phyloP scores from a whole-genome alignment of 495 filamentous ascomycete species.

The Aspergillus kassunensis region DNA sequence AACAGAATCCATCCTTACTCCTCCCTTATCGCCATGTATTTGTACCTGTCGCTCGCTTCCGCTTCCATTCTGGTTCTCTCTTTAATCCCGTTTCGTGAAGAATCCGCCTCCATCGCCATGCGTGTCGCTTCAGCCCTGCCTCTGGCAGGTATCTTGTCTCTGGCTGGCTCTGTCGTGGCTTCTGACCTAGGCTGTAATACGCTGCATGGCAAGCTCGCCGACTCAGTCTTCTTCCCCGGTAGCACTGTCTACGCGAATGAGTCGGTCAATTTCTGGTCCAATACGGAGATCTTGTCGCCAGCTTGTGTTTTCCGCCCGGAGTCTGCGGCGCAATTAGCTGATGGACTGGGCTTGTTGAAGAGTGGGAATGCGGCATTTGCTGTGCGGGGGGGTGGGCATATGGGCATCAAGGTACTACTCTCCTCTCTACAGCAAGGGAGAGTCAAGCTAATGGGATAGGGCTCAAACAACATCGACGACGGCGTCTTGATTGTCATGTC shows the following conservation, averaged over 20 bases:
- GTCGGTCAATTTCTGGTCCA: constrained; percentile 34
- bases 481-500: constrained; percentile 57
- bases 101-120: constrained; percentile 20
- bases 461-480: constrained; percentile 36
- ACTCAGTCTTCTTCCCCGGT: constrained; percentile 21
- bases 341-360: constrained; percentile 26
- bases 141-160: constrained; percentile 17
- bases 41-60: constrained; percentile 1
- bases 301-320: constrained; percentile 34
- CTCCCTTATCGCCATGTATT: neutral
- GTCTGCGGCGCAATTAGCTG: constrained; percentile 20
- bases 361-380: constrained; percentile 34
- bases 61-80: neutral
- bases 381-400: constrained; percentile 37
- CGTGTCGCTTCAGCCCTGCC: constrained; percentile 19
- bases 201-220: constrained; percentile 13
- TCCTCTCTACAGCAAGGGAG: neutral
- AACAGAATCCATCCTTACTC: no score
- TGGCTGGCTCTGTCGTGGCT: constrained; percentile 5
- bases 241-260: constrained; percentile 30
- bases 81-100: neutral
- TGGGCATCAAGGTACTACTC: constrained; percentile 29
- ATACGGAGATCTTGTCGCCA: constrained; percentile 34
- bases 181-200: constrained; percentile 19
- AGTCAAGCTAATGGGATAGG: constrained; percentile 17